Conservation (phyloP, 1,284 basidiomycete species). For the Irpex rosettiformis region DNA sequence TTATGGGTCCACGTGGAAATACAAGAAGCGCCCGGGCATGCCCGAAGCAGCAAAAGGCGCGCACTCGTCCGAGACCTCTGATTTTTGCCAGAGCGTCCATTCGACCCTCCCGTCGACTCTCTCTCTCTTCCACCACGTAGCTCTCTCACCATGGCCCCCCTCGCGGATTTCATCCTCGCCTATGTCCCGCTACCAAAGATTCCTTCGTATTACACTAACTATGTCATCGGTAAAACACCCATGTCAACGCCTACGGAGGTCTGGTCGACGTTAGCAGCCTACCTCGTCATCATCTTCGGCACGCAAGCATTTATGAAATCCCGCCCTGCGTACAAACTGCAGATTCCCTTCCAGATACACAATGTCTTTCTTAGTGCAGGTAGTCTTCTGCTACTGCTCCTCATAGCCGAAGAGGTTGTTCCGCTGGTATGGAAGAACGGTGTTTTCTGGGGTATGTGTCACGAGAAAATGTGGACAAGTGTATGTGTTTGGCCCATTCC, state of each 20-base stretch:
- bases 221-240: constrained; percentile 73
- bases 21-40: constrained; percentile 2
- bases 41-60: constrained; percentile 19
- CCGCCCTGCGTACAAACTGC: constrained; percentile 75
- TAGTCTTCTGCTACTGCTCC: constrained; percentile 74
- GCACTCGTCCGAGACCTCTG: constrained; percentile 18
- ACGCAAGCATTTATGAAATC: constrained; percentile 84
- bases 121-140: constrained; percentile 10
- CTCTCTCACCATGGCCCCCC: constrained; percentile 52
- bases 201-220: constrained; percentile 62
- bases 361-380: constrained; percentile 87
- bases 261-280: constrained; percentile 65
- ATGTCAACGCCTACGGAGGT: constrained; percentile 80
- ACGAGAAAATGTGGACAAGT: constrained; percentile 76
- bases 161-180: constrained; percentile 69
- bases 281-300: constrained; percentile 89
- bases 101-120: constrained; percentile 7
- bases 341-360: constrained; percentile 87
- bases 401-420: constrained; percentile 89
- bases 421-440: constrained; percentile 75
- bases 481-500: constrained; percentile 41
- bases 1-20: constrained; percentile 10
- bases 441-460: constrained; percentile 79
- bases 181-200: constrained; percentile 51
- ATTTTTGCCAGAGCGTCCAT: constrained; percentile 19